These are phyloP conservation scores for Myxozyma kluyveri DNA, from an alignment of 805 yeast species.

Conservation along the genomic window DNA sequence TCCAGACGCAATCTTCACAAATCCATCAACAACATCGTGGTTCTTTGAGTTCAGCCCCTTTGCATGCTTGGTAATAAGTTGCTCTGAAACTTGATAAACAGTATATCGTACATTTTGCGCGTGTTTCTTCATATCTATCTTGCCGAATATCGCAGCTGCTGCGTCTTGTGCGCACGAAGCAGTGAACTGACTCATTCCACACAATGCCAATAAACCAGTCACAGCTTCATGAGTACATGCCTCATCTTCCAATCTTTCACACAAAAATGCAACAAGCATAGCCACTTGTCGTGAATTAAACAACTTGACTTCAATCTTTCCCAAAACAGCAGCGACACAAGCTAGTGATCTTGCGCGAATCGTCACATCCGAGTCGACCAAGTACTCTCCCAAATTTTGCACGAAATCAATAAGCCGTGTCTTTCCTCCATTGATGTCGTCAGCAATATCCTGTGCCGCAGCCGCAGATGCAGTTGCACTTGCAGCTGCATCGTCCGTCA, in stretches of 20 bases:
- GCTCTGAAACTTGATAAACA: constrained; percentile 51
- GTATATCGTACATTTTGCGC: constrained; percentile 47
- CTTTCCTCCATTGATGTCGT: constrained; percentile 19
- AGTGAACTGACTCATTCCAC: constrained; percentile 50
- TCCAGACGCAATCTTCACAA: constrained; percentile 68
- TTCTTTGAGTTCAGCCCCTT: constrained; percentile 33
- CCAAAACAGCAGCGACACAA: constrained; percentile 45
- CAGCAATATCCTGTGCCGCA: background rate
- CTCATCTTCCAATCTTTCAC: constrained; percentile 66
- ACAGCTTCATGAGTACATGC: constrained; percentile 52
- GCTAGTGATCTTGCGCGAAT: constrained; percentile 46
- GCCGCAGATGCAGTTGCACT: background rate
- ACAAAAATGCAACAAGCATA: constrained; percentile 49
- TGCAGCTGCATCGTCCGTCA: background rate
- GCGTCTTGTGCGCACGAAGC: constrained; percentile 32
- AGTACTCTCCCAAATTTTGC: constrained; percentile 54
- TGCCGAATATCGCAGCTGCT: constrained; percentile 32
- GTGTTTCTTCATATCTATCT: constrained; percentile 37
- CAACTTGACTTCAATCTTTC: constrained; percentile 34
- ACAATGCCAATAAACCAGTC: constrained; percentile 52
- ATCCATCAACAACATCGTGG: constrained; percentile 53
- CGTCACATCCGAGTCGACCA: constrained; percentile 58
- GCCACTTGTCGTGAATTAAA: constrained; percentile 43
- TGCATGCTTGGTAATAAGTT: constrained; percentile 14
- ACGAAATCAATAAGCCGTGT: constrained; percentile 53